Percentiles rank a stretch among this genome's conserved stretches.
These are phyloP conservation scores for Microcos paniculata DNA, from an alignment of 345 rosid species.

Conservation along the genomic window DNA sequence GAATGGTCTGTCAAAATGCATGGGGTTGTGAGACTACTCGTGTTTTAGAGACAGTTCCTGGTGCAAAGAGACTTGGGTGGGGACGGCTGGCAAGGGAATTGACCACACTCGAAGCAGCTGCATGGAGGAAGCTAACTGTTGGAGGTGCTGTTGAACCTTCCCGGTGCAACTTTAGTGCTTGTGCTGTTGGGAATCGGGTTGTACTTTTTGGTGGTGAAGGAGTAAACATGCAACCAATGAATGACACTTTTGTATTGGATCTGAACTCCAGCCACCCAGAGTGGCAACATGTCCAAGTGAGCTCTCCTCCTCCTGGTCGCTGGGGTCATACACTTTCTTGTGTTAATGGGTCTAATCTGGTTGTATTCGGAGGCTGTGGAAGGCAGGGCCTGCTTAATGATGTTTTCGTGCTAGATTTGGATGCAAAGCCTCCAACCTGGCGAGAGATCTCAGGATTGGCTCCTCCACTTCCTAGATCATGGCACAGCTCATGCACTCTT, in stretches of 20 bases:
- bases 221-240: conserved; percentile 95
- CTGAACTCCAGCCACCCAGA: conserved; percentile 68
- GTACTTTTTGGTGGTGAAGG: conserved; percentile 93
- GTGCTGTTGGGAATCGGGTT: conserved; percentile 87
- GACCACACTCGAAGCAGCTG: conserved; percentile 86
- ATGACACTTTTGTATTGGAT: conserved; percentile 86
- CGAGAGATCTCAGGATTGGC: conserved; percentile 86
- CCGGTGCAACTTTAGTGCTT: conserved; percentile 84
- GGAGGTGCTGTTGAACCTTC: conserved; percentile 93
- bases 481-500: conserved; percentile 96
- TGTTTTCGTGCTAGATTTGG: conserved; percentile 79
- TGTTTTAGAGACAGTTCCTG: conserved; percentile 73
- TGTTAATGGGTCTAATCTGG: conserved; percentile 75
- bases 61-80: conserved; percentile 88
- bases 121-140: conserved; percentile 86
- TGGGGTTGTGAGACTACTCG: conserved; percentile 84
- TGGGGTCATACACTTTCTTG: conserved; percentile 93
- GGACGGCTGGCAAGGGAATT: conserved; percentile 78
- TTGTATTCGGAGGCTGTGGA: conserved; percentile 93
- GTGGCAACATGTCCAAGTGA: conserved; percentile 85
- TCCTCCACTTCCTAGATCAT: conserved; percentile 84
- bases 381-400: conserved; percentile 82
- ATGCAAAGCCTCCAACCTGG: conserved; percentile 86
- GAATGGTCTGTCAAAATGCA: conserved; percentile 87
- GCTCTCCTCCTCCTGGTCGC: conserved; percentile 89